Evolutionary conservation across 1,139 yeast species (phyloP).

Genomic region (Yamadazyma triangularis): DNA sequence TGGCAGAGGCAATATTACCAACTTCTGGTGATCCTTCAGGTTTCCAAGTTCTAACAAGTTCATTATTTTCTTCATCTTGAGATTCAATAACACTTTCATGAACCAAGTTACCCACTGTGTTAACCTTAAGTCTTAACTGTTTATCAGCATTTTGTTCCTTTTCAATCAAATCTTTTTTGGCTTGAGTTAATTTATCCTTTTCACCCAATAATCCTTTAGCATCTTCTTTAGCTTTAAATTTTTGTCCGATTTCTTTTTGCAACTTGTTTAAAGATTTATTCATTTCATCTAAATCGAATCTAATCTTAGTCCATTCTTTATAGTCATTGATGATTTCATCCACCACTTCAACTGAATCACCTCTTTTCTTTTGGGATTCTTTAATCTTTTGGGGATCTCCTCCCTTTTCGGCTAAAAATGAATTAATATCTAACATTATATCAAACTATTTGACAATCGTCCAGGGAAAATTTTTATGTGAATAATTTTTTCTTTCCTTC

Average conservation of each 20-base stretch:
- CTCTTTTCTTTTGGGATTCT: constrained; percentile 89
- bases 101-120: constrained; percentile 88
- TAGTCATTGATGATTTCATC: constrained; percentile 91
- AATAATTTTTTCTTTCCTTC: no score
- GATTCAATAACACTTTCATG: constrained; percentile 89
- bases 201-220: constrained; percentile 76
- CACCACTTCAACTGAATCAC: constrained; percentile 88
- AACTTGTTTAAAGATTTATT: constrained; percentile 83
- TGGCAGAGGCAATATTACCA: constrained; percentile 63
- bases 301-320: constrained; percentile 87
- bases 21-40: constrained; percentile 58
- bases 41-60: constrained; percentile 80
- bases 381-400: constrained; percentile 89
- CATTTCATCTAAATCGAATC: constrained; percentile 86
- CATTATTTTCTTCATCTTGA: constrained; percentile 86
- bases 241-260: constrained; percentile 89
- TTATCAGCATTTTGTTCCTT: constrained; percentile 78
- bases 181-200: constrained; percentile 68
- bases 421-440: constrained; percentile 82
- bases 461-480: neutral
- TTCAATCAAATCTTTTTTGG: constrained; percentile 63
- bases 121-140: constrained; percentile 72
- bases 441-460: neutral
- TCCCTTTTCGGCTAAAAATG: constrained; percentile 92
- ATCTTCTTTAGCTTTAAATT: constrained; percentile 93